These are phyloP conservation scores for Cordia subcordata DNA, from an alignment of 257 asterid genomes.

Conservation along the genomic window DNA sequence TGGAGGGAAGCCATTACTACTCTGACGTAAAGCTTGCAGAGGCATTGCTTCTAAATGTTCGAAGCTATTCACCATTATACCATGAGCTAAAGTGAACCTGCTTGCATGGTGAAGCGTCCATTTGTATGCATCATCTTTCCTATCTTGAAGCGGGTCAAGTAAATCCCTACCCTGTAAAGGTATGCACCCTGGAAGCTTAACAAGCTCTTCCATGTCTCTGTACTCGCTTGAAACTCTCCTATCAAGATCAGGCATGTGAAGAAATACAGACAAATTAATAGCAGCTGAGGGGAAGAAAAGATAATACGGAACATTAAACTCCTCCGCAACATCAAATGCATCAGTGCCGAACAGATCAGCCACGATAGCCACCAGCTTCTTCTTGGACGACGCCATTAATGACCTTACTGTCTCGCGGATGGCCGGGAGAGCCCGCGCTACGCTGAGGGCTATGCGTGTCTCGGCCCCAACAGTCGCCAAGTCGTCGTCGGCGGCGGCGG, in stretches of 20 bases:
- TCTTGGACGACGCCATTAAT: background rate
- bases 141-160: conserved; percentile 18
- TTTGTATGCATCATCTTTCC: conserved; percentile 15
- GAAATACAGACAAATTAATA: conserved; percentile 10
- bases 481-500: no score
- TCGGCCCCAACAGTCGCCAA: background rate
- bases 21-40: conserved; percentile 3
- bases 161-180: conserved; percentile 20
- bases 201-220: conserved; percentile 8
- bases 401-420: conserved; percentile 1
- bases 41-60: conserved; percentile 15
- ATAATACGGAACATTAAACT: conserved; percentile 11
- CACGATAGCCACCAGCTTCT: conserved; percentile 15
- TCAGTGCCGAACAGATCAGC: conserved; percentile 21
- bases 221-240: background rate
- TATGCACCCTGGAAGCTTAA: conserved; percentile 17
- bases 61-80: conserved; percentile 26
- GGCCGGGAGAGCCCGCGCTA: conserved; percentile 12
- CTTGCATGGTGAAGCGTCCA: conserved; percentile 16
- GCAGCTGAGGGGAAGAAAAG: conserved; percentile 19
- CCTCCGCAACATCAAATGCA: conserved; percentile 23
- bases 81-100: conserved; percentile 19
- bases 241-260: conserved; percentile 20
- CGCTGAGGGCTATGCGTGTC: conserved; percentile 10
- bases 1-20: conserved; percentile 3